Conservation (phyloP, 2,329 filamentous ascomycete genomes). For the Annulohypoxylon truncatum region DNA sequence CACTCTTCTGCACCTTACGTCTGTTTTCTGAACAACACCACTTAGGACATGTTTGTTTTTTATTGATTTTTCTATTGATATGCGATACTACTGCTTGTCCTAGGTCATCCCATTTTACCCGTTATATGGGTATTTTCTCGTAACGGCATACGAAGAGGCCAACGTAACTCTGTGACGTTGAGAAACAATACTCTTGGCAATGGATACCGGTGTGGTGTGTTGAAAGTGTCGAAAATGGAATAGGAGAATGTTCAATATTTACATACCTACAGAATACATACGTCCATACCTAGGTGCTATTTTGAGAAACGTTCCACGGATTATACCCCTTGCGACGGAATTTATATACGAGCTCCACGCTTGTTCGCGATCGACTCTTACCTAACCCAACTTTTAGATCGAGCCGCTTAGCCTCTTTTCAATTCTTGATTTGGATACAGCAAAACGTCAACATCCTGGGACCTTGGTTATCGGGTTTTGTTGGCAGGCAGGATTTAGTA, state of each 20-base stretch:
- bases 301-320: not conserved
- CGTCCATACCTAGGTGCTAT: not conserved
- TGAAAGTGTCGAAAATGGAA: not conserved
- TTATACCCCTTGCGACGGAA: not conserved
- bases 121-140: not conserved
- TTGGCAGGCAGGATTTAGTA: not conserved
- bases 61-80: slow-evolving; percentile 21
- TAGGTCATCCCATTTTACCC: not conserved
- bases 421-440: not conserved
- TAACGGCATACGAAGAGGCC: not conserved
- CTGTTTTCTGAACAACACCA: slow-evolving; percentile 23
- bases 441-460: not conserved
- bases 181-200: not conserved
- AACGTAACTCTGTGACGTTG: not conserved
- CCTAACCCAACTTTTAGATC: not conserved
- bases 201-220: not conserved
- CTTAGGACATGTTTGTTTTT: slow-evolving; percentile 26
- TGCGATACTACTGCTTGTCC: slow-evolving; percentile 8
- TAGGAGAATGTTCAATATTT: no score
- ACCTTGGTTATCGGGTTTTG: not conserved
- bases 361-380: not conserved
- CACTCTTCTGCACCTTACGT: slow-evolving; percentile 7
- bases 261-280: no score
- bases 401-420: not conserved
- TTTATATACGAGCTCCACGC: not conserved